Evolutionary conservation across 2,329 filamentous ascomycete species (phyloP), one percentile per base, ranked within the genome.

Genomic region (Colletotrichum liriopes): DNA sequence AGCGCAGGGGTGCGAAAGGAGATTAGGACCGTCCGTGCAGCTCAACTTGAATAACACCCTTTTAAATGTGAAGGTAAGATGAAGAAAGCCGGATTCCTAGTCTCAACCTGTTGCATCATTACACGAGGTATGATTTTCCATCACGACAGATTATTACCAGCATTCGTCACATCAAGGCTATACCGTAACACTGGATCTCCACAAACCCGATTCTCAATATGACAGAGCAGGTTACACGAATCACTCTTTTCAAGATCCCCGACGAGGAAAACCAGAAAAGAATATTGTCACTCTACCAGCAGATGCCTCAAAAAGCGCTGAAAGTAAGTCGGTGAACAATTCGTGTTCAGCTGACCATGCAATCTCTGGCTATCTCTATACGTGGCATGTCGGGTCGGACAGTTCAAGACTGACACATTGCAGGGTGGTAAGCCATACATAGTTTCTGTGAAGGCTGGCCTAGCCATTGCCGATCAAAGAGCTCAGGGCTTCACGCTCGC

Each of bases 381-480:
- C 4, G 29, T 26, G 6, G 14, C 1, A 11, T 18, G 0, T 14
- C 7, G 1, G 3, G 26, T 55, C 3, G 26, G 64, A 6, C 1
- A 14, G 11, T 11, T 20, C 20, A 16, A 8, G 14, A 14, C 45
- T 43, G 6, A 29, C 54, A 7, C 5, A 5, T 18, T n/a, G 1
- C 35, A 92, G 90, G 85, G 91, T 68, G 89, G 89, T 55, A 88
- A 91, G 73, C 88, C 87, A 0, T 92, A 92, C 76, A 90, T 92
- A 59, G 74, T 86, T 47, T 82, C 84, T 3, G 84, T 87, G 0
- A 65, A 82, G 81, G 89, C 86, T 1, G 86, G 85, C 4, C 78
- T 81, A 5, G 84, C 88, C 0, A 81, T 88, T 67, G 79, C 85
- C 2, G 89, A 91, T 72, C 83, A 86, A 5, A 86, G 90, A 5